These are phyloP conservation scores for Cladosporium phlei DNA, from an alignment of 2,329 filamentous ascomycete genomes.

Conservation along the genomic window DNA sequence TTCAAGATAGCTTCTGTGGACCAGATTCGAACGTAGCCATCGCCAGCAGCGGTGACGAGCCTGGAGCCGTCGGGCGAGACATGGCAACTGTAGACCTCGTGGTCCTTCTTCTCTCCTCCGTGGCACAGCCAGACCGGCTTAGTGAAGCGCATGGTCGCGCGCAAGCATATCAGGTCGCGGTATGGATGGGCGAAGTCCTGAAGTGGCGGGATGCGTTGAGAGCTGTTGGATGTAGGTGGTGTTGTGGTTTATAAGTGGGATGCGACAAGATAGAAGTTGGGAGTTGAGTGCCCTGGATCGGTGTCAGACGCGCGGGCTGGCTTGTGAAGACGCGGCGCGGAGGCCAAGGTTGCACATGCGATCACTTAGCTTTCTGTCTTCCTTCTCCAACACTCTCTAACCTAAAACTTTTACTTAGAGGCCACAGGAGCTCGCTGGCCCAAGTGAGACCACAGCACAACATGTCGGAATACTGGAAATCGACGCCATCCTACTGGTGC, in stretches of 20 bases:
- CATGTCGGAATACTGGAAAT: constrained; percentile 99
- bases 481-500: constrained; percentile 95
- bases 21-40: constrained; percentile 97
- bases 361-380: background rate
- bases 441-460: background rate
- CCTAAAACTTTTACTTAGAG: no score
- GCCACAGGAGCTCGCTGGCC: no score
- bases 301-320: background rate
- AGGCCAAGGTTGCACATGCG: background rate
- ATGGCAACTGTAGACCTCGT: constrained; percentile 97
- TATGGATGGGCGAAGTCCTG: background rate
- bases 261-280: constrained; percentile 3
- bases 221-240: background rate
- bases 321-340: background rate
- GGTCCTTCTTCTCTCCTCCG: constrained; percentile 95
- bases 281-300: no score
- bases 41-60: constrained; percentile 90
- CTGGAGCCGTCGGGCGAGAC: constrained; percentile 90
- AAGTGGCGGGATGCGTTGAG: background rate
- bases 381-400: background rate
- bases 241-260: background rate
- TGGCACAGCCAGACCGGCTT: constrained; percentile 96
- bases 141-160: constrained; percentile 56
- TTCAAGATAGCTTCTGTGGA: constrained; percentile 90
- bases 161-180: constrained; percentile 2